Conservation (phyloP, 1,284 basidiomycete species). For the Ustilago loliicola region DNA sequence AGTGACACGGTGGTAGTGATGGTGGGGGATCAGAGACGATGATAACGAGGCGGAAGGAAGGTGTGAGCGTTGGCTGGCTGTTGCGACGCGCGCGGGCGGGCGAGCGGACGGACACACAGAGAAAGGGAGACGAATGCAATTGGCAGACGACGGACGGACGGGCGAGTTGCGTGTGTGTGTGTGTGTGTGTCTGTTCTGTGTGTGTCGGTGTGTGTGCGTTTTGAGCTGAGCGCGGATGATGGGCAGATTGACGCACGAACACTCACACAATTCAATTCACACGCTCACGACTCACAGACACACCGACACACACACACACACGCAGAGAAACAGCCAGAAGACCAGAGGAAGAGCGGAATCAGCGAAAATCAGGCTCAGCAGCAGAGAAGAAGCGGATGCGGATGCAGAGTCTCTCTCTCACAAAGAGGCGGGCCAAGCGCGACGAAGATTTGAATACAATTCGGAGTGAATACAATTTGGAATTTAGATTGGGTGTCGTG, state of each 20-base stretch:
- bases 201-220: slow-evolving; percentile 9
- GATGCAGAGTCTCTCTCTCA: not conserved
- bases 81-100: slow-evolving; percentile 1
- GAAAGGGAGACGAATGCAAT: slow-evolving; percentile 7
- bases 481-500: not conserved
- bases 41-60: slow-evolving; percentile 30
- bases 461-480: not conserved
- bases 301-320: slow-evolving; percentile 10
- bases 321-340: slow-evolving; percentile 13
- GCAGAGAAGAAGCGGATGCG: not conserved
- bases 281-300: slow-evolving; percentile 10
- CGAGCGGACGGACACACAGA: not conserved
- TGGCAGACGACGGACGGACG: not conserved
- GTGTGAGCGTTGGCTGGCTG: slow-evolving; percentile 9
- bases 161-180: slow-evolving; percentile 1
- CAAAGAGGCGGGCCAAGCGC: slow-evolving; percentile 2
- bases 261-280: not conserved
- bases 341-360: slow-evolving; percentile 1
- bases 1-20: slow-evolving; percentile 31
- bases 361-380: slow-evolving; percentile 2
- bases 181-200: not conserved
- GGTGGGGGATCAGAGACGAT: slow-evolving; percentile 30
- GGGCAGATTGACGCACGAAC: slow-evolving; percentile 13
- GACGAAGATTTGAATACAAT: slow-evolving; percentile 4
- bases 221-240: slow-evolving; percentile 2